Percentiles rank a stretch among this genome's conserved stretches.
phyloP scores from a whole-genome alignment of 2,329 filamentous ascomycete genomes.

The Arthroderma sp. region DNA sequence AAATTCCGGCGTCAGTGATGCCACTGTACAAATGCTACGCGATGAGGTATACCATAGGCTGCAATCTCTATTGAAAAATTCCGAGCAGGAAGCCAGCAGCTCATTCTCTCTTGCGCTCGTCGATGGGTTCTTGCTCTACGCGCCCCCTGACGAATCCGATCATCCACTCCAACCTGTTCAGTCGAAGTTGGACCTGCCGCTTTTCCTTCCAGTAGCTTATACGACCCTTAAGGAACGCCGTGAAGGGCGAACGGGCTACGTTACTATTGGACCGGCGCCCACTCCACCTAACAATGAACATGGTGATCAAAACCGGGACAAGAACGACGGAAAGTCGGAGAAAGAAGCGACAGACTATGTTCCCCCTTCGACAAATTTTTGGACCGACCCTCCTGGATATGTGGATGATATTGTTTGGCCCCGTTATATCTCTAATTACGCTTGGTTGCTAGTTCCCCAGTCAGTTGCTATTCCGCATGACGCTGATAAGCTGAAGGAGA shows the following conservation, averaged over 20 bases:
- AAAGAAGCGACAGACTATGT: constrained; percentile 15
- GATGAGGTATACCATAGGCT: constrained; percentile 14
- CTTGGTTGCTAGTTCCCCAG: constrained; percentile 61
- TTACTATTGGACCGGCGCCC: constrained; percentile 31
- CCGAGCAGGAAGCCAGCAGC: neutral
- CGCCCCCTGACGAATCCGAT: constrained; percentile 24
- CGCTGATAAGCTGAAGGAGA: constrained; percentile 17
- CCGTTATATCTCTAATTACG: constrained; percentile 72
- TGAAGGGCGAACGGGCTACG: constrained; percentile 33
- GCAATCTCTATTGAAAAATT: constrained; percentile 3
- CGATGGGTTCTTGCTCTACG: constrained; percentile 80
- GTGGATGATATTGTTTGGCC: constrained; percentile 94
- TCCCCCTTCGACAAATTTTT: constrained; percentile 58
- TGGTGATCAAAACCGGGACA: neutral
- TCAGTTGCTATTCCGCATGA: constrained; percentile 33
- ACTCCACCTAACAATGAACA: constrained; percentile 9
- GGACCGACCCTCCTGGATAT: constrained; percentile 87
- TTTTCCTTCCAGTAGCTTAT: constrained; percentile 64
- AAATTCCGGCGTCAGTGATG: constrained; percentile 24
- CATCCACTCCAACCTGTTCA: constrained; percentile 21
- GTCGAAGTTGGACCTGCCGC: constrained; percentile 50
- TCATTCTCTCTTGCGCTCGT: constrained; percentile 50
- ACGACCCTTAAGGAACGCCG: constrained; percentile 29
- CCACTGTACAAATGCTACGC: constrained; percentile 15
- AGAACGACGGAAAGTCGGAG: constrained; percentile 3